Percentiles rank a stretch among this genome's conserved stretches.
Evolutionary conservation across 768 basidiomycete genomes (phyloP).

Genomic region (Dioszegia crocea): DNA sequence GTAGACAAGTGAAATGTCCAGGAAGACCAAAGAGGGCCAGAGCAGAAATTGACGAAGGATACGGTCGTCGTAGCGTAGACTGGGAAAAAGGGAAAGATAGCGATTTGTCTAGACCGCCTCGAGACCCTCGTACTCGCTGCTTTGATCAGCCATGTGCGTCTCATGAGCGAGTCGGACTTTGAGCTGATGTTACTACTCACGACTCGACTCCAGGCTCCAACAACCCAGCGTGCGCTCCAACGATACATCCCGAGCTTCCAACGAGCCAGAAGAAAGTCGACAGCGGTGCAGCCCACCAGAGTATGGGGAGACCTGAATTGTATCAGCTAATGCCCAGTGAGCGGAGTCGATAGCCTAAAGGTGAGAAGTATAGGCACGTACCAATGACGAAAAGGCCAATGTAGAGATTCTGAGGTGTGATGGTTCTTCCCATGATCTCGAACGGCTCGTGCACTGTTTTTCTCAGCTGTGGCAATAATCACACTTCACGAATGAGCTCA

Average conservation of each 20-base stretch:
- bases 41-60: too few species aligned
- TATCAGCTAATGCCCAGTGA: not conserved
- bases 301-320: slow-evolving; percentile 66
- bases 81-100: too few species aligned
- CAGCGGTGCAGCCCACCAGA: slow-evolving; percentile 60
- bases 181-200: not conserved
- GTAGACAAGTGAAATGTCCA: too few species aligned
- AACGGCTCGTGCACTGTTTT: slow-evolving; percentile 74
- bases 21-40: too few species aligned
- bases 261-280: slow-evolving; percentile 89
- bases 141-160: not conserved
- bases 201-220: slow-evolving; percentile 94
- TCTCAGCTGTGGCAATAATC: not conserved
- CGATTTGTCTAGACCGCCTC: slow-evolving; percentile 42
- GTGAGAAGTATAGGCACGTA: slow-evolving; percentile 8
- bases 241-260: slow-evolving; percentile 76
- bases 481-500: slow-evolving; percentile 51
- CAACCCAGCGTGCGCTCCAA: slow-evolving; percentile 78
- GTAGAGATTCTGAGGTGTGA: slow-evolving; percentile 89
- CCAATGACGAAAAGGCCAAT: slow-evolving; percentile 77
- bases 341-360: not conserved
- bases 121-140: slow-evolving; percentile 38
- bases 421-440: slow-evolving; percentile 70
- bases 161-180: not conserved
- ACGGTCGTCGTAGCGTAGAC: too few species aligned